Evolutionary conservation across 1,284 basidiomycete genomes (phyloP).

Genomic region (Tausonia pullulans): DNA sequence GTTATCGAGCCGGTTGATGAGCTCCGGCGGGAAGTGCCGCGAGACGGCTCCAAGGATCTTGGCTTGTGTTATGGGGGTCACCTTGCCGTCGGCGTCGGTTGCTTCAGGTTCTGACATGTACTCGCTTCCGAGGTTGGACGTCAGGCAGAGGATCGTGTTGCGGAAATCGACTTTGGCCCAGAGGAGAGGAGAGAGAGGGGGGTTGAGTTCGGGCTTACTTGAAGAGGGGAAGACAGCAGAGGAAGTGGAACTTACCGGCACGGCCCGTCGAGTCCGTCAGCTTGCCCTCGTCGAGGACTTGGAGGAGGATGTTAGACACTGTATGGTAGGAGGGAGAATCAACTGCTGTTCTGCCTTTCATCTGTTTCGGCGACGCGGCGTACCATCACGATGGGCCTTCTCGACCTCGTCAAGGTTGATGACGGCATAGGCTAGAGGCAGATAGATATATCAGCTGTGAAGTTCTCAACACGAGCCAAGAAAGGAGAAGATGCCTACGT

Average conservation of each 20-base stretch:
- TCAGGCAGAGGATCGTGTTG: conserved; percentile 87
- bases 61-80: conserved; percentile 51
- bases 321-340: conserved; percentile 37
- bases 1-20: conserved; percentile 79
- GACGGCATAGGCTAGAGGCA: conserved; percentile 36
- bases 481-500: conserved; percentile 39
- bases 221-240: conserved; percentile 49
- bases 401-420: conserved; percentile 56
- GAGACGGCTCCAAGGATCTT: conserved; percentile 65
- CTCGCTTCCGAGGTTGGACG: conserved; percentile 72
- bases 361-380: neutral
- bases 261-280: conserved; percentile 70
- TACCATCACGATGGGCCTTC: conserved; percentile 66
- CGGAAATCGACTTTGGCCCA: conserved; percentile 35
- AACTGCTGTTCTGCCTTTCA: conserved; percentile 25
- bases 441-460: neutral
- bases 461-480: neutral
- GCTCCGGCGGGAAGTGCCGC: conserved; percentile 77
- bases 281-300: conserved; percentile 83
- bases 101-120: conserved; percentile 62
- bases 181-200: conserved; percentile 13
- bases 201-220: conserved; percentile 40
- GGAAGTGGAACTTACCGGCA: conserved; percentile 34
- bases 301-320: conserved; percentile 79
- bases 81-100: conserved; percentile 51